Evolutionary conservation across 192 early-diverging fungal genomes (phyloP), one percentile per base, ranked within the genome.

Genomic region (Coemansia sp.): DNA sequence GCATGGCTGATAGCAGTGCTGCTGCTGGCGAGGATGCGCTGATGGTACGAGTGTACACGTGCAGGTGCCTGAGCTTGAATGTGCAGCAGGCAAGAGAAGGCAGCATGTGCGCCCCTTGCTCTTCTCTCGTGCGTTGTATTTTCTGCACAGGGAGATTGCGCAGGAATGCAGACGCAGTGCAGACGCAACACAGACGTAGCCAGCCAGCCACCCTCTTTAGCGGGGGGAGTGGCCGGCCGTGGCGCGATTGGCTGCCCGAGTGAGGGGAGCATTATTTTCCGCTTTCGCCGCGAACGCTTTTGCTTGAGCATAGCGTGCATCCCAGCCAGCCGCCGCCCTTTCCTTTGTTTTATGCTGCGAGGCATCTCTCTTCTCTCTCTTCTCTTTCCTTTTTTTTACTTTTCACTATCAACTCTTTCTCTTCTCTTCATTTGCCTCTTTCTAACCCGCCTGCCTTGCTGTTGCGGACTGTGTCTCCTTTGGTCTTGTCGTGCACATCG

Each of bases 201-300:
- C 49, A 52, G 49, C n/a, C n/a, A 52, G 49, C n/a, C n/a, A 10
- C 12, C 55, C 29, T 31, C 12, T 57, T 20, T 29, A 31, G 24
- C 55, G 22, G 53, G 27, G 27, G 24, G 55, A 38, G 29, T 33
- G 55, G 55, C 13, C 55, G 29, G 55, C 4, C 55, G 55, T 57
- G 55, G 55, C 55, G 55, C 27, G 55, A 57, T 57, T 57, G 55
- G 55, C 55, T 31, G 55, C 12, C 55, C 49, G 20, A 57, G 55
- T 27, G 27, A 57, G 29, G 55, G 27, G 27, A 12, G 55, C 55
- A 57, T 57, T 16, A 57, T 57, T 57, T 57, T 33, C 55, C 55
- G 55, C 55, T 31, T 64, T 24, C 31, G 34, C n/a, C 22, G 29
- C 20, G 33, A 33, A 24, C 62, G 33, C 39, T 22, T 20, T 24